These are phyloP conservation scores for Orbilia blumenaviensis DNA, from an alignment of 2,329 filamentous ascomycete species.

Conservation along the genomic window DNA sequence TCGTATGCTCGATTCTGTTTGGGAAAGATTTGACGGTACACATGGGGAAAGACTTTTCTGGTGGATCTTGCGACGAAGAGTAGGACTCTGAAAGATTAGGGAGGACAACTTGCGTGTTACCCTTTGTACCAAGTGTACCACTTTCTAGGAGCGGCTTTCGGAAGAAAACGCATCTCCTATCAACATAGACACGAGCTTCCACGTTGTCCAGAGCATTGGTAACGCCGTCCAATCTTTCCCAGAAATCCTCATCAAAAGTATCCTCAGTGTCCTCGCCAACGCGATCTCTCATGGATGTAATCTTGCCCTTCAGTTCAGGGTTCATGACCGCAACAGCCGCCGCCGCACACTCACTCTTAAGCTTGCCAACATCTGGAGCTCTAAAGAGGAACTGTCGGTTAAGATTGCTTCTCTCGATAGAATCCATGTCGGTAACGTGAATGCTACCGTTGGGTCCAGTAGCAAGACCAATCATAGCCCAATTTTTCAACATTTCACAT, in stretches of 20 bases:
- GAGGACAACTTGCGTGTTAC: slow-evolving; percentile 95
- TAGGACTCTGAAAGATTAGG: slow-evolving; percentile 94
- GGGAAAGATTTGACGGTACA: slow-evolving; percentile 97
- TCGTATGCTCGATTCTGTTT: slow-evolving; percentile 98
- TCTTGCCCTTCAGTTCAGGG: slow-evolving; percentile 86
- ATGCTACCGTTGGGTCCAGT: slow-evolving; percentile 89
- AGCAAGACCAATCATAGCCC: slow-evolving; percentile 97
- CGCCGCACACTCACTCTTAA: slow-evolving; percentile 96
- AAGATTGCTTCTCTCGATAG: slow-evolving; percentile 98
- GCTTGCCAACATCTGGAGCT: slow-evolving; percentile 87
- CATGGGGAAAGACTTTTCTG: slow-evolving; percentile 99
- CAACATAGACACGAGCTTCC: slow-evolving; percentile 94
- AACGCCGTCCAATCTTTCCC: slow-evolving; percentile 84
- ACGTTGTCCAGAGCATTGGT: slow-evolving; percentile 98
- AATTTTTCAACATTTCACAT: slow-evolving; percentile 99
- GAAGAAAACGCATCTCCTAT: slow-evolving; percentile 97
- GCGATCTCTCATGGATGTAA: slow-evolving; percentile 84
- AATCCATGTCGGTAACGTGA: slow-evolving; percentile 95
- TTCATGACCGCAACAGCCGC: slow-evolving; percentile 95
- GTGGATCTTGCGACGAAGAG: slow-evolving; percentile 94
- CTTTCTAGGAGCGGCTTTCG: slow-evolving; percentile 95
- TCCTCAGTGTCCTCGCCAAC: slow-evolving; percentile 92
- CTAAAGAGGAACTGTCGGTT: slow-evolving; percentile 98
- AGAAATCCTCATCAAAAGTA: slow-evolving; percentile 93
- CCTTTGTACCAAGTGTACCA: slow-evolving; percentile 97